A percentile compares a stretch with the other conserved stretches of the same genome.
Evolutionary conservation across 176 grass and related monocot genomes (phyloP).

Genomic region (Raddia distichophylla): DNA sequence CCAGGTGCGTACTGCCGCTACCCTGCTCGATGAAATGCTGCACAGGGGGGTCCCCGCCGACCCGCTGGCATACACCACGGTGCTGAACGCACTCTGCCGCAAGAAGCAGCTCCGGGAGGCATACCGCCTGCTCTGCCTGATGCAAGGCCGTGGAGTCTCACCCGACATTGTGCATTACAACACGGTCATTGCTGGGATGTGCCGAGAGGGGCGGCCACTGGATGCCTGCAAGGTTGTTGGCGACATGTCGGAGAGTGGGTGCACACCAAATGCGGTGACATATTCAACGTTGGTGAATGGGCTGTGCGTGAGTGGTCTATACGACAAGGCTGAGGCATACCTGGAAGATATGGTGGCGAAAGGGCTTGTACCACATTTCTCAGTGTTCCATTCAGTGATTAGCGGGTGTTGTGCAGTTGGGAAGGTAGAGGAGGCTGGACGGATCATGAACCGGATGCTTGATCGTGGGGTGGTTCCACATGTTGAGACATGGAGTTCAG

Average conservation of each 20-base stretch:
- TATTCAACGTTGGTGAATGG: conserved; percentile 72
- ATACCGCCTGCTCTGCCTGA: conserved; percentile 79
- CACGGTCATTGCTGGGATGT: conserved; percentile 72
- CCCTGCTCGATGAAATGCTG: conserved; percentile 80
- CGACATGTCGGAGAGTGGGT: conserved; percentile 68
- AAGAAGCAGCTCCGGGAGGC: conserved; percentile 76
- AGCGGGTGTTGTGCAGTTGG: conserved; percentile 76
- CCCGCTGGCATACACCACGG: conserved; percentile 59
- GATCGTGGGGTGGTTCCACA: conserved; percentile 57
- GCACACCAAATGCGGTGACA: conserved; percentile 55
- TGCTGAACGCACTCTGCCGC: conserved; percentile 72
- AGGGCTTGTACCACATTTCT: conserved; percentile 75
- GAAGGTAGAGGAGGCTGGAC: conserved; percentile 55
- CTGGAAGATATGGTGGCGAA: conserved; percentile 60
- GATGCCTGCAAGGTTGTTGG: conserved; percentile 87
- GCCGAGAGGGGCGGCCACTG: conserved; percentile 58
- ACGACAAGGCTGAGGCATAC: conserved; percentile 58
- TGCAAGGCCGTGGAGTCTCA: conserved; percentile 62
- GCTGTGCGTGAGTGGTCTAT: conserved; percentile 55
- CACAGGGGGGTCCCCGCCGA: conserved; percentile 73
- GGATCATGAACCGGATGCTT: conserved; percentile 59
- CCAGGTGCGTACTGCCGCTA: conserved; percentile 59
- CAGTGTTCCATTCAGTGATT: conserved; percentile 70
- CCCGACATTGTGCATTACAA: conserved; percentile 83
- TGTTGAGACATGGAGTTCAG: conserved; percentile 69